These are phyloP conservation scores for Zizania latifolia DNA, from an alignment of 176 grass and related monocot genomes.

Conservation along the genomic window DNA sequence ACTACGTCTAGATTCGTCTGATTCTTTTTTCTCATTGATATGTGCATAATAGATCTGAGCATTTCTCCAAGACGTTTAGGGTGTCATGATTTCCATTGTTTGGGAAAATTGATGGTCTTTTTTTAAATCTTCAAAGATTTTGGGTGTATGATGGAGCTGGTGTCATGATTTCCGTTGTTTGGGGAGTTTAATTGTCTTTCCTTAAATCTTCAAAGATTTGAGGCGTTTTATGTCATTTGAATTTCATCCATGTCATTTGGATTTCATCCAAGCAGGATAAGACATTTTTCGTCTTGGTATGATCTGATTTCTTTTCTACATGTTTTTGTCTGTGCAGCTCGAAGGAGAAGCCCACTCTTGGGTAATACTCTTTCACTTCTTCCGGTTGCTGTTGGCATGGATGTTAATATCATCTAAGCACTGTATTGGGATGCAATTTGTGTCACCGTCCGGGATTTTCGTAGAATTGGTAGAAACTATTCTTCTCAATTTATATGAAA, in stretches of 20 bases:
- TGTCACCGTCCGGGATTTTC: no score
- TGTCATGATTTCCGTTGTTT: neutral
- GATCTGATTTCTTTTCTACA: slow-evolving; percentile 24
- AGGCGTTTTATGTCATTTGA: neutral
- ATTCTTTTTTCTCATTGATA: neutral
- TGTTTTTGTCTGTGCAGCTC: slow-evolving; percentile 55
- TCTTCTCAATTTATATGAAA: no score
- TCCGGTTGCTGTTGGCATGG: neutral
- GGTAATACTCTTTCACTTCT: slow-evolving; percentile 38
- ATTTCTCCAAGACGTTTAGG: neutral
- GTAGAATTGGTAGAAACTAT: no score
- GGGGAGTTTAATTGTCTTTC: neutral
- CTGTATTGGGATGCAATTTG: neutral
- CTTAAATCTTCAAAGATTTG: neutral
- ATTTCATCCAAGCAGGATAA: neutral
- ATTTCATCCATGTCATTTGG: neutral
- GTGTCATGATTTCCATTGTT: no score
- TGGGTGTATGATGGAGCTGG: no score
- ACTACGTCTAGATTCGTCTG: neutral
- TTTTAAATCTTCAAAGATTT: no score
- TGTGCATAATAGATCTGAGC: neutral
- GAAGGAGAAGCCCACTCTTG: slow-evolving; percentile 99
- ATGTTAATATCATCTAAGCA: neutral
- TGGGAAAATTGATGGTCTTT: no score
- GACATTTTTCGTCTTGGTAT: neutral